phyloP scores from a whole-genome alignment of 805 yeast species.

The Pichia cabralensis region DNA sequence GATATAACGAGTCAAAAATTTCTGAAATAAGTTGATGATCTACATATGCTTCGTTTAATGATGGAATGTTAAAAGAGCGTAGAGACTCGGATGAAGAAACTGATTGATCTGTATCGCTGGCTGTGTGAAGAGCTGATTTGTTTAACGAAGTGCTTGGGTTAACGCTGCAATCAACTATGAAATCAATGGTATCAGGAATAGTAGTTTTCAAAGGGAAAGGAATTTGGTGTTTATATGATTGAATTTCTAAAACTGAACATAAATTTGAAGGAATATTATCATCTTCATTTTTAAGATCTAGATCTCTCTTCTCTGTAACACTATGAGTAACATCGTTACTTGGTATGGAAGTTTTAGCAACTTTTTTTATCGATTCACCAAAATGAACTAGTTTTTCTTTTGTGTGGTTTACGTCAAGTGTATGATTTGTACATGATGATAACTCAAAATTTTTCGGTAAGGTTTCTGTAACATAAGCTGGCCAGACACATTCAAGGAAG shows the following conservation, averaged over 20 bases:
- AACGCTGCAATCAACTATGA: slow-evolving; percentile 5
- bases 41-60: neutral
- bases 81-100: too few species aligned
- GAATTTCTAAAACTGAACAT: slow-evolving; percentile 21
- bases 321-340: neutral
- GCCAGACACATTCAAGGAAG: slow-evolving; percentile 27
- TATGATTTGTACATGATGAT: slow-evolving; percentile 13
- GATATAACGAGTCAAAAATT: slow-evolving; percentile 19
- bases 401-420: too few species aligned
- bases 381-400: too few species aligned
- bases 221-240: slow-evolving; percentile 14
- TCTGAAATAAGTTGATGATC: slow-evolving; percentile 14
- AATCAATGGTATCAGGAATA: slow-evolving; percentile 10
- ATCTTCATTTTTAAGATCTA: too few species aligned
- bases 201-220: slow-evolving; percentile 7
- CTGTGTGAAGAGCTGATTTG: neutral
- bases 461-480: slow-evolving; percentile 15
- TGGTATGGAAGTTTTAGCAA: neutral
- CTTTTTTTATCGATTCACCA: too few species aligned
- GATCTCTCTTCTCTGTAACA: too few species aligned
- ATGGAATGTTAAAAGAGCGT: too few species aligned
- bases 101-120: neutral
- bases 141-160: neutral
- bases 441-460: slow-evolving; percentile 21
- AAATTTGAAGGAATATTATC: slow-evolving; percentile 19